phyloP scores from a whole-genome alignment of 768 basidiomycete genomes.

The Termitomyces eurrhizus region DNA sequence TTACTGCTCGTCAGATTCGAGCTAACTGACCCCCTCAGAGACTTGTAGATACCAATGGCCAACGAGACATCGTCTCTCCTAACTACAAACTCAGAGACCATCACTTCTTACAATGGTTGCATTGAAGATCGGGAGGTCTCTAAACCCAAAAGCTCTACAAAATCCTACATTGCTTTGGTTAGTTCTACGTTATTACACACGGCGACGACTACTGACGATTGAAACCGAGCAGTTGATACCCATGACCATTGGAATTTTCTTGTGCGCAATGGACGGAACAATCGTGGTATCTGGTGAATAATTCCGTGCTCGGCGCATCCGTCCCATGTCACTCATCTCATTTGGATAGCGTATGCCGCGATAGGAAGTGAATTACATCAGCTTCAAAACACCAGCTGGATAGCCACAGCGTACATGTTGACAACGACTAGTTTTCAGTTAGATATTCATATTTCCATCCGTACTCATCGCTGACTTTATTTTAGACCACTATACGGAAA shows the following conservation, averaged over 20 bases:
- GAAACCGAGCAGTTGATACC: conserved; percentile 32
- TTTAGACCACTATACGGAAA: conserved; percentile 60
- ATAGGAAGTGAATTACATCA: conserved; percentile 59
- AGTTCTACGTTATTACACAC: not conserved
- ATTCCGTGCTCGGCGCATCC: not conserved
- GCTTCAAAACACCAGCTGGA: conserved; percentile 65
- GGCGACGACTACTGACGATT: not conserved
- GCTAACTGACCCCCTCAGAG: not conserved
- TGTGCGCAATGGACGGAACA: conserved; percentile 46
- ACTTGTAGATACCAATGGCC: conserved; percentile 19
- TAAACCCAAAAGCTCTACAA: conserved; percentile 4
- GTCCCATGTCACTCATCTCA: not conserved
- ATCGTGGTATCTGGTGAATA: conserved; percentile 43
- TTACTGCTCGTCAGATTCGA: not conserved
- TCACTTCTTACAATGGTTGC: conserved; percentile 11
- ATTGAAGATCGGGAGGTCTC: conserved; percentile 10
- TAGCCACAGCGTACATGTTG: conserved; percentile 60
- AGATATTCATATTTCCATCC: conserved; percentile 12
- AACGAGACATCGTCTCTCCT: conserved; percentile 34
- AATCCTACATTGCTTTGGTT: conserved; percentile 23
- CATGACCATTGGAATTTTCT: conserved; percentile 44
- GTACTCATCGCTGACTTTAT: not conserved
- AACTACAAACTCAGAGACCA: not conserved
- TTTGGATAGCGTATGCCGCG: conserved; percentile 40
- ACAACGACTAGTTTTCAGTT: conserved; percentile 61